These are phyloP conservation scores for Plenodomus tracheiphilus DNA, from an alignment of 2,329 filamentous ascomycete species.

Conservation along the genomic window DNA sequence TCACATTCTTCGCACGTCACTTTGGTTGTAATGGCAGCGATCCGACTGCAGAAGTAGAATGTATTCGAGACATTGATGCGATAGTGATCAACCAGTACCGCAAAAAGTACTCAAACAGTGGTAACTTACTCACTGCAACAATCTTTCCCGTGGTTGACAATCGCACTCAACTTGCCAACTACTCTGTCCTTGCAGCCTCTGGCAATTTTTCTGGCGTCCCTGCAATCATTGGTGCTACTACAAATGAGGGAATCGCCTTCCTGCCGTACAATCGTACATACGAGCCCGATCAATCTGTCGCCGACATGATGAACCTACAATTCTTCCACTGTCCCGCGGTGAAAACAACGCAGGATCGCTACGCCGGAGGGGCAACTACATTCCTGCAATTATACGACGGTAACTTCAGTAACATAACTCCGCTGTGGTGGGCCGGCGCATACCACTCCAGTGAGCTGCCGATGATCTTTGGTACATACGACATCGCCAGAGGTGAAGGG, in stretches of 20 bases:
- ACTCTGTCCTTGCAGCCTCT: conserved; percentile 33
- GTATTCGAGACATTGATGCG: conserved; percentile 40
- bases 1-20: conserved; percentile 43
- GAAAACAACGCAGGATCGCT: conserved; percentile 32
- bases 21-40: conserved; percentile 38
- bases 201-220: conserved; percentile 35
- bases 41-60: conserved; percentile 36
- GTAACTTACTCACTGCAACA: conserved; percentile 24
- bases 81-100: conserved; percentile 39
- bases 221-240: conserved; percentile 43
- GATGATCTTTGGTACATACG: conserved; percentile 43
- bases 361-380: conserved; percentile 26
- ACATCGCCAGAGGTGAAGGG: conserved; percentile 27
- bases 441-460: conserved; percentile 43
- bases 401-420: conserved; percentile 42
- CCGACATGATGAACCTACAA: conserved; percentile 23
- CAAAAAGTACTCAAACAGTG: conserved; percentile 31
- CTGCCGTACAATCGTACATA: conserved; percentile 32
- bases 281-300: conserved; percentile 26
- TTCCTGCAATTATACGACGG: conserved; percentile 46
- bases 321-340: conserved; percentile 37
- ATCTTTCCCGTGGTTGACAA: conserved; percentile 38
- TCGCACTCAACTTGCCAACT: conserved; percentile 40
- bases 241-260: conserved; percentile 42
- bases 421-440: conserved; percentile 40